Evolutionary conservation across 2,329 filamentous ascomycete genomes (phyloP).

Genomic region (Tolypocladium tropicale): DNA sequence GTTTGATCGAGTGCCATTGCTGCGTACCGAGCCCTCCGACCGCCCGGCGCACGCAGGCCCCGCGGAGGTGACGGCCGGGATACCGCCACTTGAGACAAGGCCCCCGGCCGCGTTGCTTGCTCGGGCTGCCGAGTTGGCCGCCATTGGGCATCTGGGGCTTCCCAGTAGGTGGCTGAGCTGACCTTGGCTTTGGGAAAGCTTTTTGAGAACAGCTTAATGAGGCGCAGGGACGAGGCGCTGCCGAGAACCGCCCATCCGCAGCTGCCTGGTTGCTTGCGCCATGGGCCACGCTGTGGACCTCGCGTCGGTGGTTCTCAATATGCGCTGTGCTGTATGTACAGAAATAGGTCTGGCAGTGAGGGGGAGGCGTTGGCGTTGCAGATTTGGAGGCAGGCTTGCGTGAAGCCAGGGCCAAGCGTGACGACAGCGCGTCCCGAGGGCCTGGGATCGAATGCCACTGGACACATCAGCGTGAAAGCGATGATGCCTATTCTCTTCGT

Average conservation of each 20-base stretch:
- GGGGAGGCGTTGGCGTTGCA: neutral
- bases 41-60: neutral
- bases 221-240: neutral
- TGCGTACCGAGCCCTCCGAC: neutral
- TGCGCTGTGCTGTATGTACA: neutral
- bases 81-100: neutral
- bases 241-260: neutral
- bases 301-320: neutral
- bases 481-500: neutral
- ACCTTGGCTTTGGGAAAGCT: neutral
- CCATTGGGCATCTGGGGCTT: neutral
- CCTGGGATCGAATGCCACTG: conserved; percentile 2
- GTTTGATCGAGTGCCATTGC: neutral
- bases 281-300: neutral
- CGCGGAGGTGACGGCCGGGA: neutral
- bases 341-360: neutral
- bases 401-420: neutral
- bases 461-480: neutral
- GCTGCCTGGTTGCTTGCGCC: neutral
- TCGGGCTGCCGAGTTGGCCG: neutral
- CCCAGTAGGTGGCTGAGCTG: neutral
- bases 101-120: neutral
- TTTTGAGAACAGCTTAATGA: neutral
- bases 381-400: neutral
- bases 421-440: conserved; percentile 4